Percentiles rank a stretch among this genome's conserved stretches.
Evolutionary conservation across 2,329 filamentous ascomycete genomes (phyloP).

Genomic region (Sclerotiophoma versabilis): DNA sequence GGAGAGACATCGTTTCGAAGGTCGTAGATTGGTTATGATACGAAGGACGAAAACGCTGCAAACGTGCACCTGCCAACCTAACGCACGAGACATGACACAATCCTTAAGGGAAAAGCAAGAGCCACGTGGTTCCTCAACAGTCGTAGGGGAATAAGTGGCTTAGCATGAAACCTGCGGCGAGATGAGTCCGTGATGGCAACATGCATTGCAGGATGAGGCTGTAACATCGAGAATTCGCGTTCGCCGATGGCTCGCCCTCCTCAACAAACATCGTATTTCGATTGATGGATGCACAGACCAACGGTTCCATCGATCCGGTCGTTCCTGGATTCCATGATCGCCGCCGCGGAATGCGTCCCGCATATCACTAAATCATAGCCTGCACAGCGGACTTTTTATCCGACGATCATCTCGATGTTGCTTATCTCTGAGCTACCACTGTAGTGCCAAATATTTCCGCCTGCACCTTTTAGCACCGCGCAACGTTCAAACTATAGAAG

Average conservation of each 20-base stretch:
- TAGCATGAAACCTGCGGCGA: not conserved
- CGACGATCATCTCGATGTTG: not conserved
- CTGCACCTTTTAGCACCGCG: no score
- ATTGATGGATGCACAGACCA: conserved; percentile 8
- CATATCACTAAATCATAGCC: not conserved
- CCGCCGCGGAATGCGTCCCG: conserved; percentile 9
- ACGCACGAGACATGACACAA: not conserved
- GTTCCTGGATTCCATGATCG: conserved; percentile 4
- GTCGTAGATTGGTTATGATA: no score
- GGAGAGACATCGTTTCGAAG: no score
- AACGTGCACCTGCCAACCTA: not conserved
- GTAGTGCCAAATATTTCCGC: no score
- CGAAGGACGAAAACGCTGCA: no score
- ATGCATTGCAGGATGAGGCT: not conserved
- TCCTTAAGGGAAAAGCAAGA: not conserved
- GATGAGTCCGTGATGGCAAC: not conserved
- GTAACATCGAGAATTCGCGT: conserved; percentile 3
- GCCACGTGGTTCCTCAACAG: conserved; percentile 1
- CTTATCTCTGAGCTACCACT: no score
- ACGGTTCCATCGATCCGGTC: conserved; percentile 5
- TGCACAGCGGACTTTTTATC: not conserved
- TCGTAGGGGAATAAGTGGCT: not conserved
- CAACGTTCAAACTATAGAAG: no score
- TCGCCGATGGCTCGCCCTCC: conserved; percentile 2
- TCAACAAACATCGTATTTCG: not conserved